phyloP scores from a whole-genome alignment of 2,329 filamentous ascomycete genomes.

The Chrysosporium queenslandicum region DNA sequence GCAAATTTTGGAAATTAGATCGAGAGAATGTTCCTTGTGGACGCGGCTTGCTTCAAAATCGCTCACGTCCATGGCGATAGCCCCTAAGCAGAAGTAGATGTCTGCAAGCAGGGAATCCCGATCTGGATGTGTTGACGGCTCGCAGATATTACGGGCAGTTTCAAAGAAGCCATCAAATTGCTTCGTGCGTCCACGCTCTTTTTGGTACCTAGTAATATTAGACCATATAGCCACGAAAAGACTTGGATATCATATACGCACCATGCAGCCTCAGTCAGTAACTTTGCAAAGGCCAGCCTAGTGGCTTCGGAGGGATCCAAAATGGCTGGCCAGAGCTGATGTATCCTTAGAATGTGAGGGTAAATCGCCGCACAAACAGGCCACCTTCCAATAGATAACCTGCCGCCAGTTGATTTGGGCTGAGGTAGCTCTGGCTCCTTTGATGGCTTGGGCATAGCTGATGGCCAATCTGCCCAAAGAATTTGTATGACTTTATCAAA shows the following conservation, averaged over 20 bases:
- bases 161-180: conserved; percentile 21
- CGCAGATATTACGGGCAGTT: conserved; percentile 19
- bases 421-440: conserved; percentile 16
- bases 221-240: conserved; percentile 7
- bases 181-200: conserved; percentile 20
- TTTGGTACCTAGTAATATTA: conserved; percentile 21
- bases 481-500: conserved; percentile 15
- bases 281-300: conserved; percentile 20
- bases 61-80: conserved; percentile 20
- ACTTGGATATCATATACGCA: conserved; percentile 13
- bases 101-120: conserved; percentile 19
- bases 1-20: conserved; percentile 18
- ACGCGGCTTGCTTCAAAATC: conserved; percentile 19
- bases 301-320: conserved; percentile 12
- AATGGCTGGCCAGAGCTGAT: conserved; percentile 18
- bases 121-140: conserved; percentile 19
- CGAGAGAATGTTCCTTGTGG: conserved; percentile 18
- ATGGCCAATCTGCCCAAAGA: conserved; percentile 20
- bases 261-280: conserved; percentile 22
- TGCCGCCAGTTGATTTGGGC: conserved; percentile 16
- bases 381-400: conserved; percentile 20
- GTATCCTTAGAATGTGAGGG: conserved; percentile 21
- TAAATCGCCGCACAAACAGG: conserved; percentile 21
- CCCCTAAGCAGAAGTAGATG: conserved; percentile 19
- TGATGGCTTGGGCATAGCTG: conserved; percentile 19